Evolutionary conservation across 2,329 filamentous ascomycete genomes (phyloP).

Genomic region (Pestalotiopsis sp.): DNA sequence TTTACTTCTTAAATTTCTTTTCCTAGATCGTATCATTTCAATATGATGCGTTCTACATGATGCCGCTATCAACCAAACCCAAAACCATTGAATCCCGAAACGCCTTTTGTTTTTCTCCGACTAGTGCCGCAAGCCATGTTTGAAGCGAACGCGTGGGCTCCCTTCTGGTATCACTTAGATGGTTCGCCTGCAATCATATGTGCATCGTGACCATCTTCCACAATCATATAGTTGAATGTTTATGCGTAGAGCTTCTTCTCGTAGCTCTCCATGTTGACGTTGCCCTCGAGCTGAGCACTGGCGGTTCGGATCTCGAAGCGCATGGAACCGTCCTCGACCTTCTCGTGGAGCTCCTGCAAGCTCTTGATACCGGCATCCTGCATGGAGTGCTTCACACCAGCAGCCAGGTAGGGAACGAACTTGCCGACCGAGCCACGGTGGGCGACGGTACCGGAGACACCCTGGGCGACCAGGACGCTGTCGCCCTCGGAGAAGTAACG

Average conservation of each 20-base stretch:
- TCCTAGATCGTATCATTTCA: not conserved
- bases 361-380: constrained; percentile 92
- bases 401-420: constrained; percentile 94
- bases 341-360: constrained; percentile 74
- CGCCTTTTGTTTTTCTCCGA: not conserved
- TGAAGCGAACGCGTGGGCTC: constrained; percentile 1
- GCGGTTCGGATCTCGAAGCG: constrained; percentile 94
- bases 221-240: not conserved
- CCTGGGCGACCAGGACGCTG: constrained; percentile 91
- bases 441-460: constrained; percentile 85
- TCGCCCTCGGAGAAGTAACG: constrained; percentile 98
- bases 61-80: not conserved
- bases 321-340: constrained; percentile 73
- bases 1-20: not conserved
- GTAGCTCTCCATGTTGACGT: constrained; percentile 97
- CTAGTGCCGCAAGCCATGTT: not conserved
- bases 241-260: constrained; percentile 97
- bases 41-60: not conserved
- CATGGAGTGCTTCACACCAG: constrained; percentile 95
- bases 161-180: constrained; percentile 5
- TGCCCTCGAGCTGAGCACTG: constrained; percentile 94
- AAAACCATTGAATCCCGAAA: not conserved
- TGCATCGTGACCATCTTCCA: not conserved
- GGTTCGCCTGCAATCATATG: not conserved
- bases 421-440: constrained; percentile 87